Base-by-base conservation (phyloP, 257 asterid genomes). In the Scutellaria galericulata region DNA sequence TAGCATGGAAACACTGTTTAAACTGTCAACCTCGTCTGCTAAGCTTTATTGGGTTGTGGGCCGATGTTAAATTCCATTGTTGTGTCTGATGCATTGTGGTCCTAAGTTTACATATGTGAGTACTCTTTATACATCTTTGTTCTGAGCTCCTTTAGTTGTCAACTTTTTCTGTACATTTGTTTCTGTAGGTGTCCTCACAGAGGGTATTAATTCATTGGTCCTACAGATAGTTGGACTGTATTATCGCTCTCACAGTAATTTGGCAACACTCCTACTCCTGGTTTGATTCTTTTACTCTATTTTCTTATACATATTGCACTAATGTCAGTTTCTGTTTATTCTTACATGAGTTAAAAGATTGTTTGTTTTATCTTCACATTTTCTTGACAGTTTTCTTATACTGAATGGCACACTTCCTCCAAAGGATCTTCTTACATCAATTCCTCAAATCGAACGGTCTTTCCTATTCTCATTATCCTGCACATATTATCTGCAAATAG, bases 21-120 rank as follows among this genome's bases (percentile, higher is more conserved):
- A 78, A 75, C 75, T 71, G 81, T 78, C 81, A 46, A 78, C 81
- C 77, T 82, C 86, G 64, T 66, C 63, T 67, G 70, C 60, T 12
- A 31, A 75, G 74, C 78, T 75, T 82, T 66, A 47, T 61, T 57
- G 75, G 70, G 66, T 5, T 66, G 82, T 74, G 83, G 83, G 72
- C 48, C 79, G 44, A 15, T 56, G 84, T 72, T 82, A 78, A 75
- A 78, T 82, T 78, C 77, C 60, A 61, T 73, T 73, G 81, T 70
- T 72, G 82, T 59, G 76, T 42, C 56, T 74, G 83, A 75, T 51
- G 65, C 80, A 78, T 60, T 7, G 86, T 81, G 85, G 85, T 81
- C 85, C 85, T 66, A 62, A 47, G 71, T 66, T 58, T 69, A 27
- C 73, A 65, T 64, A 45, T 71, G 68, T 75, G 71, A 56, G 71